A percentile compares a stretch with the other conserved stretches of the same genome.
phyloP scores from a whole-genome alignment of 352 stramenopile genomes.

The Globisporangium mamillatum region DNA sequence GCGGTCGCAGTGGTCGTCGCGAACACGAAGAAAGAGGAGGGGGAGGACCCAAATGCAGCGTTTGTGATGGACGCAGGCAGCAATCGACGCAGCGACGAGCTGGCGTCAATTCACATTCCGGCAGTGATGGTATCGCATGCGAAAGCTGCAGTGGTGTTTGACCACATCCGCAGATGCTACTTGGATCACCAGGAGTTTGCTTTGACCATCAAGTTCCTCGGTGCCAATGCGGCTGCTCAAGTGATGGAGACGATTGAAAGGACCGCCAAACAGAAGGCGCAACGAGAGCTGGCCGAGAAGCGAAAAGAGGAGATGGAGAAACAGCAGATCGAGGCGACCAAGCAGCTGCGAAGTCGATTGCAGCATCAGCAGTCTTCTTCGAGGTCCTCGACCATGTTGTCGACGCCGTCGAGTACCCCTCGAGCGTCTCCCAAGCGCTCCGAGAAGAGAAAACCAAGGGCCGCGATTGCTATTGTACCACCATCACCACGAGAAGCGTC shows the following conservation, averaged over 20 bases:
- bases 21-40: constrained; percentile 34
- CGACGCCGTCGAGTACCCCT: constrained; percentile 11
- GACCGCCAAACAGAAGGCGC: constrained; percentile 20
- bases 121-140: constrained; percentile 57
- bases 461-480: no score
- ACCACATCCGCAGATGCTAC: constrained; percentile 45
- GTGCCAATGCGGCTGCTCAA: constrained; percentile 41
- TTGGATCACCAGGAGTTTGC: constrained; percentile 38
- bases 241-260: constrained; percentile 54
- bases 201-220: constrained; percentile 59
- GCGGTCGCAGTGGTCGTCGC: constrained; percentile 66
- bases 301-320: constrained; percentile 36
- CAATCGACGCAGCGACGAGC: constrained; percentile 15
- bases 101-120: constrained; percentile 38
- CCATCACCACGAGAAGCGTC: neutral
- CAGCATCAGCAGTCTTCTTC: constrained; percentile 17
- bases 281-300: constrained; percentile 22
- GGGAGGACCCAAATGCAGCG: constrained; percentile 26
- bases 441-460: neutral
- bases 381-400: neutral
- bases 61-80: constrained; percentile 75
- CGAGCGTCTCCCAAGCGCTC: neutral
- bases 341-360: constrained; percentile 52
- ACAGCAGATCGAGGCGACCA: constrained; percentile 47
- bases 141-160: constrained; percentile 45